These are phyloP conservation scores for Colletotrichum tabaci DNA, from an alignment of 2,329 filamentous ascomycete genomes.

Conservation along the genomic window DNA sequence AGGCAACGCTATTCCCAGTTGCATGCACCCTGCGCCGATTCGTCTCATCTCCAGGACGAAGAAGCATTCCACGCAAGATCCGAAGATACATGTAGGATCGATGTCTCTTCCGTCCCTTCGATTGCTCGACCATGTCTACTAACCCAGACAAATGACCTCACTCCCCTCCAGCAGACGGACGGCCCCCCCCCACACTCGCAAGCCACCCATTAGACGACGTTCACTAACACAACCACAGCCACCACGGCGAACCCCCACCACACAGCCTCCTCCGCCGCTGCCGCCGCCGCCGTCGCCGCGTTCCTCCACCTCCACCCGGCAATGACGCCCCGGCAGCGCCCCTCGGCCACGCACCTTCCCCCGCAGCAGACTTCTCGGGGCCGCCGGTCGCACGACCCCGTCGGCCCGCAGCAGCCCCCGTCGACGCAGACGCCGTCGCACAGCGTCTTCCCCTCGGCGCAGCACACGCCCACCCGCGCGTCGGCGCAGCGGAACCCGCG, in stretches of 20 bases:
- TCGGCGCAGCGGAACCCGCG: conserved; percentile 28
- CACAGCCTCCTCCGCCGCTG: not conserved
- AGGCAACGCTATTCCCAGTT: too few species aligned
- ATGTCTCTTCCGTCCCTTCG: too few species aligned
- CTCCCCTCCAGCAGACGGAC: not conserved
- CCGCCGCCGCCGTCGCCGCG: not conserved
- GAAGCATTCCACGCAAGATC: too few species aligned
- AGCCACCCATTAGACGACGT: too few species aligned
- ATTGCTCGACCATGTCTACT: too few species aligned
- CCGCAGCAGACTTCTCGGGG: conserved; percentile 15
- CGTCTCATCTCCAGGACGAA: too few species aligned
- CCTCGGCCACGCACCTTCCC: not conserved
- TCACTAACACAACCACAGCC: not conserved
- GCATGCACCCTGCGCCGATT: too few species aligned
- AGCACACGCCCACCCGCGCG: conserved; percentile 28
- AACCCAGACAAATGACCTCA: not conserved
- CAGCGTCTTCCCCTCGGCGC: conserved; percentile 14
- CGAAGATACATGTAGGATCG: too few species aligned
- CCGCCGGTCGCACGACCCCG: not conserved
- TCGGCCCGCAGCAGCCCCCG: conserved; percentile 25
- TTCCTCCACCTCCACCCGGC: not conserved
- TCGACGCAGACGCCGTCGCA: conserved; percentile 25
- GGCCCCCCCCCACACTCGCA: not conserved
- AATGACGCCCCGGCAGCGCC: not conserved
- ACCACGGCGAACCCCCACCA: not conserved